A percentile compares a stretch with the other conserved stretches of the same genome.
Evolutionary conservation across 306 rosid genomes (phyloP).

Genomic region (Lagenaria siceraria): DNA sequence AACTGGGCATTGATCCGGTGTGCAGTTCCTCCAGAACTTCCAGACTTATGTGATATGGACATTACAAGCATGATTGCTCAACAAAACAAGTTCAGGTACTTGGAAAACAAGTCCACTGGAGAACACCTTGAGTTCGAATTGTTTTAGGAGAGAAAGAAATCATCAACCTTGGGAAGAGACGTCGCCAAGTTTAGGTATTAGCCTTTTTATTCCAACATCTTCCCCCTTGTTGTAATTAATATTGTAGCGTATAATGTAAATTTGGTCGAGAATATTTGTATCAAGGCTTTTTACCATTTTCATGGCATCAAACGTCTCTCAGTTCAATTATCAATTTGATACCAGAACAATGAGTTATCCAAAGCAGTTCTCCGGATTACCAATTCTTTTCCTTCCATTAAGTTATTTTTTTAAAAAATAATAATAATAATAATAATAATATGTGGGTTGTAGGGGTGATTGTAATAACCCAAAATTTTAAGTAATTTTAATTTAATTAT

Average conservation of each 20-base stretch:
- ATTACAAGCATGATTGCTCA: constrained; percentile 32
- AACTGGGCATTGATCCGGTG: constrained; percentile 74
- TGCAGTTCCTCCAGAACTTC: constrained; percentile 55
- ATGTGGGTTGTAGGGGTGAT: no score
- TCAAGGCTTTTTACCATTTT: background rate
- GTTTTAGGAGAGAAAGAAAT: constrained; percentile 23
- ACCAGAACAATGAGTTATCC: background rate
- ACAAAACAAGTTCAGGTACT: constrained; percentile 25
- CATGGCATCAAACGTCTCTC: background rate
- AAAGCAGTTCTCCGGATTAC: background rate
- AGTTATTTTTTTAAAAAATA: no score
- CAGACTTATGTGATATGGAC: constrained; percentile 44
- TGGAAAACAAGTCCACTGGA: constrained; percentile 41
- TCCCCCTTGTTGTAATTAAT: constrained; percentile 3
- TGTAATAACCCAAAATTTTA: no score
- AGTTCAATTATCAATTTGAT: constrained; percentile 2
- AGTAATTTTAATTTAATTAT: no score
- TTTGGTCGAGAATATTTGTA: constrained; percentile 3
- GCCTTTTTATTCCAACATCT: background rate
- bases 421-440: no score
- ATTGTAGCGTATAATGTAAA: constrained; percentile 10
- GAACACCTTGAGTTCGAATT: constrained; percentile 56
- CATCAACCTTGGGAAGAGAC: background rate
- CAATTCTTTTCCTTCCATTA: background rate
- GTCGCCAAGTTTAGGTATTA: background rate